These are phyloP conservation scores for Porodaedalea pini DNA, from an alignment of 1,284 basidiomycete genomes.

Conservation along the genomic window DNA sequence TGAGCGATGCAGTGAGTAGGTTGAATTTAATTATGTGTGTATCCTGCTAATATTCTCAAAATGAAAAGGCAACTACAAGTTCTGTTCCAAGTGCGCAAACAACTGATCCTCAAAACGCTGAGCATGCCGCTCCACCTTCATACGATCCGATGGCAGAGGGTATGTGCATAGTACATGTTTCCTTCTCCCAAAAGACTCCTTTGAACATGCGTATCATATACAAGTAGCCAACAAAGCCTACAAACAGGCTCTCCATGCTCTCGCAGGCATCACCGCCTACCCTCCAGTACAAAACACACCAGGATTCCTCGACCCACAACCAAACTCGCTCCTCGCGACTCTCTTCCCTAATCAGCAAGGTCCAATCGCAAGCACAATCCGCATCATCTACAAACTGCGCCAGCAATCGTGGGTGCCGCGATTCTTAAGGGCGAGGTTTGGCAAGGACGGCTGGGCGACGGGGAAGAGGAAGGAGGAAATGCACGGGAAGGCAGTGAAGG, in stretches of 20 bases:
- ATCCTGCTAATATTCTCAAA: no score
- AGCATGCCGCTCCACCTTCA: not conserved
- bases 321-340: slow-evolving; percentile 55
- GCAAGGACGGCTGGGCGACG: slow-evolving; percentile 41
- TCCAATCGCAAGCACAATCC: slow-evolving; percentile 60
- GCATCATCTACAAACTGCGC: slow-evolving; percentile 60
- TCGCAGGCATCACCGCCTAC: slow-evolving; percentile 56
- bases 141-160: slow-evolving; percentile 3
- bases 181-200: not conserved
- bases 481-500: slow-evolving; percentile 65
- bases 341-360: slow-evolving; percentile 66
- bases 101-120: not conserved
- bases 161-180: not conserved
- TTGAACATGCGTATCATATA: not conserved
- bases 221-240: slow-evolving; percentile 65
- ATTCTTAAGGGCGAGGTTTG: slow-evolving; percentile 38
- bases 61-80: no score
- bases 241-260: slow-evolving; percentile 62
- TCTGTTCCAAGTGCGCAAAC: no score
- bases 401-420: slow-evolving; percentile 47
- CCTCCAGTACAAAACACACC: slow-evolving; percentile 49
- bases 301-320: slow-evolving; percentile 40
- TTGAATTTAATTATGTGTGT: no score
- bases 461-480: slow-evolving; percentile 60
- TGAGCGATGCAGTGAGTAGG: no score